phyloP scores from a whole-genome alignment of 202 grass and related monocot genomes.

The Carex arenaria region DNA sequence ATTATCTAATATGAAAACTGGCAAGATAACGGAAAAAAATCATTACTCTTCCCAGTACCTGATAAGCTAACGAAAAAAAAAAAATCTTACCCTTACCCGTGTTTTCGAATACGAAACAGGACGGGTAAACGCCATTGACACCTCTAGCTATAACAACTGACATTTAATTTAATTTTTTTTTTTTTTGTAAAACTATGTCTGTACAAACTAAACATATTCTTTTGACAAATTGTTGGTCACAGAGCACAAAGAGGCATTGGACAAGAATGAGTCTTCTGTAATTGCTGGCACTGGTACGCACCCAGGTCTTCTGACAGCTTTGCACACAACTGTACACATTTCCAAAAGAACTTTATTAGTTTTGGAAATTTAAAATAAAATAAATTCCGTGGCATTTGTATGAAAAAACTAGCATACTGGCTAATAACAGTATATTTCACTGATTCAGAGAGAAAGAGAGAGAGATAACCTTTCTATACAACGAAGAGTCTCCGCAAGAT shows the following conservation, averaged over 20 bases:
- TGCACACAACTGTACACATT: slow-evolving; percentile 53
- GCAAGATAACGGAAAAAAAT: no score
- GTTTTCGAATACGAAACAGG: no score
- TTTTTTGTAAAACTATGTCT: background rate
- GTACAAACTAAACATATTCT: slow-evolving; percentile 7
- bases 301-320: slow-evolving; percentile 59
- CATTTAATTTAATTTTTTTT: background rate
- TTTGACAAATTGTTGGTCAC: background rate
- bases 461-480: slow-evolving; percentile 62
- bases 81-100: no score
- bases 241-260: slow-evolving; percentile 3
- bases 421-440: background rate
- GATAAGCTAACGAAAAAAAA: no score
- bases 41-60: no score
- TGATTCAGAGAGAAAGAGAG: background rate
- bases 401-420: background rate
- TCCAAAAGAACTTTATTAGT: slow-evolving; percentile 9
- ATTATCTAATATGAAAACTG: no score
- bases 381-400: background rate
- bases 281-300: slow-evolving; percentile 42
- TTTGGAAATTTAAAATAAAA: background rate
- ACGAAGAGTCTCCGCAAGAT: slow-evolving; percentile 54
- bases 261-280: slow-evolving; percentile 29
- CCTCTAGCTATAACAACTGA: background rate
- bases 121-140: no score